Evolutionary conservation across 352 stramenopile genomes (phyloP).

Genomic region (Pythium pectinolyticum): DNA sequence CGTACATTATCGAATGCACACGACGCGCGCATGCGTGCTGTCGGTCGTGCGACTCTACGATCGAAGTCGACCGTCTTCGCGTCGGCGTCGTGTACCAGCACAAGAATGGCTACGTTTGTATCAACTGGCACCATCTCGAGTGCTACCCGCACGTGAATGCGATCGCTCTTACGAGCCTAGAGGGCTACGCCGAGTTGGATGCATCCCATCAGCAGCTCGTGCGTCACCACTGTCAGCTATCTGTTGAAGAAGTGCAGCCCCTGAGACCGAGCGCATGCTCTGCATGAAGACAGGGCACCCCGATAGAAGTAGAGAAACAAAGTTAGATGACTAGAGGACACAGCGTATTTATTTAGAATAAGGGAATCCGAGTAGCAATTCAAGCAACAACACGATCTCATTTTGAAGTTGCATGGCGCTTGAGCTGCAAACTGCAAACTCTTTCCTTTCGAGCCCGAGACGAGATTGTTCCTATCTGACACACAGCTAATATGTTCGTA

Average conservation of each 20-base stretch:
- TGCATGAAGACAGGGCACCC: constrained; percentile 7
- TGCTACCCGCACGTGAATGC: constrained; percentile 62
- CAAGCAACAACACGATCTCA: constrained; percentile 12
- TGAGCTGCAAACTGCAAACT: no score
- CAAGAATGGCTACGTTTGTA: constrained; percentile 80
- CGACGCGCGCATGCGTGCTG: constrained; percentile 69
- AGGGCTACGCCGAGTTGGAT: constrained; percentile 70
- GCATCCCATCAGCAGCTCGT: constrained; percentile 58
- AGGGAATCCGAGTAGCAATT: constrained; percentile 10
- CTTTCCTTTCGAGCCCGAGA: no score
- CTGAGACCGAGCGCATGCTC: constrained; percentile 28
- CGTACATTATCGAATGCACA: constrained; percentile 81
- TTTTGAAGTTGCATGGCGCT: constrained; percentile 25
- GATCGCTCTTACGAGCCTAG: constrained; percentile 63
- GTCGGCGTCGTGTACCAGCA: constrained; percentile 82
- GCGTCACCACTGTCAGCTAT: constrained; percentile 22
- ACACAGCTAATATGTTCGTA: neutral
- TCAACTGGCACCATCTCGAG: constrained; percentile 85
- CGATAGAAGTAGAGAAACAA: neutral
- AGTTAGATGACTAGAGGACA: neutral
- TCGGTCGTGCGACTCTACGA: constrained; percentile 69
- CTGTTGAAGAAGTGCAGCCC: constrained; percentile 7
- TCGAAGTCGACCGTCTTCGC: constrained; percentile 63
- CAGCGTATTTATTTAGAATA: constrained; percentile 7
- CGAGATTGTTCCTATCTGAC: constrained; percentile 2